phyloP scores from a whole-genome alignment of 495 filamentous ascomycete species.

The Extremus antarcticus region DNA sequence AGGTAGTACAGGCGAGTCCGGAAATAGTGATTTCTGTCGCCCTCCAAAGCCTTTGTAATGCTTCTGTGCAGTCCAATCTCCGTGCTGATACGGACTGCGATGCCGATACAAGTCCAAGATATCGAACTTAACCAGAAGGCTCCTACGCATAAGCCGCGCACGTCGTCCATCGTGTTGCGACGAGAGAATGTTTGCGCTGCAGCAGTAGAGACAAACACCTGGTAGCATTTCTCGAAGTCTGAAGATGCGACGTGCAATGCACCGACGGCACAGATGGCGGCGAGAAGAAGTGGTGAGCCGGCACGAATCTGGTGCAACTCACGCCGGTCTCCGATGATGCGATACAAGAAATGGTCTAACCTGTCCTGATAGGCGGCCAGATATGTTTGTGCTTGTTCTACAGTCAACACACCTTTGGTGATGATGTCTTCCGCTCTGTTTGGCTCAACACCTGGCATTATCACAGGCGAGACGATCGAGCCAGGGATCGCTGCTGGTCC shows the following conservation, averaged over 20 bases:
- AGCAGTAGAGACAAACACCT: conserved; percentile 41
- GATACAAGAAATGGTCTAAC: conserved; percentile 44
- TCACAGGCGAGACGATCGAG: conserved; percentile 9
- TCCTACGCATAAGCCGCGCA: conserved; percentile 43
- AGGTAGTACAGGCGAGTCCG: conserved; percentile 40
- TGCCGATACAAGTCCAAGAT: conserved; percentile 46
- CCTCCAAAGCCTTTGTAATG: conserved; percentile 38
- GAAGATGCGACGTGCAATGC: conserved; percentile 40
- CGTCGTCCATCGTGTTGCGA: conserved; percentile 41
- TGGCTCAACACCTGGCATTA: not conserved
- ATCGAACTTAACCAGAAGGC: conserved; percentile 48
- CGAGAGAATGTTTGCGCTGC: conserved; percentile 44
- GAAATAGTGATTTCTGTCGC: conserved; percentile 32
- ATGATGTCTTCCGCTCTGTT: conserved; percentile 39
- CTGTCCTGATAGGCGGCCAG: conserved; percentile 42
- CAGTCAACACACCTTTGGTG: conserved; percentile 36
- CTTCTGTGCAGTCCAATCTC: conserved; percentile 42
- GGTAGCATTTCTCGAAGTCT: conserved; percentile 42
- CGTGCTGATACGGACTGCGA: conserved; percentile 46
- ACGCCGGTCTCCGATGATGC: conserved; percentile 37
- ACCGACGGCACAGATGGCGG: conserved; percentile 42
- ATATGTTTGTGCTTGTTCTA: conserved; percentile 41
- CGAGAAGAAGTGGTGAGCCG: conserved; percentile 40
- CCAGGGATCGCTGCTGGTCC: conserved; percentile 20
- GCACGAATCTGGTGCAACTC: conserved; percentile 37